Evolutionary conservation across 352 stramenopile genomes (phyloP).

Genomic region (Pythium angustatum): DNA sequence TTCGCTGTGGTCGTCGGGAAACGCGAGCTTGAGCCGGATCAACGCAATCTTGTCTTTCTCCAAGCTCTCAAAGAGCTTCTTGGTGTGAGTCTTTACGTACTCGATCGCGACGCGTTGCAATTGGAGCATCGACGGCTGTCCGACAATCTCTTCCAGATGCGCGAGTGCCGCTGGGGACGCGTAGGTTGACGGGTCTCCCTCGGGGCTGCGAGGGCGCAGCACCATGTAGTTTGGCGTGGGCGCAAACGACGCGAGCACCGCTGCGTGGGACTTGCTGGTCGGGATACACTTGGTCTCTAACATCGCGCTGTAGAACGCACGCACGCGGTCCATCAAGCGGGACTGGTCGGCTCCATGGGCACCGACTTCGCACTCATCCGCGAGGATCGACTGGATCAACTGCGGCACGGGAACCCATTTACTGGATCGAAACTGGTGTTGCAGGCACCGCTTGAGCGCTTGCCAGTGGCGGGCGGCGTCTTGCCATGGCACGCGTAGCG

Average conservation of each 20-base stretch:
- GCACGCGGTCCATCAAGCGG: conserved; percentile 24
- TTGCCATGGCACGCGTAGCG: conserved; percentile 15
- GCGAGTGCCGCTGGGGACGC: conserved; percentile 8
- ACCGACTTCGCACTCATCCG: conserved; percentile 5
- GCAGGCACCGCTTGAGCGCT: conserved; percentile 17
- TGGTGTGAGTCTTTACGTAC: conserved; percentile 15
- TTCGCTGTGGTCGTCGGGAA: conserved; percentile 28
- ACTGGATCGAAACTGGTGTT: conserved; percentile 25
- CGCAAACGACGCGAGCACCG: conserved; percentile 12
- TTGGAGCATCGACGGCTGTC: conserved; percentile 8
- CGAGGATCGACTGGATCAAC: conserved; percentile 11
- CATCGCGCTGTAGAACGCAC: conserved; percentile 26
- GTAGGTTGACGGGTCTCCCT: conserved; percentile 17
- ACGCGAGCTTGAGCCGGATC: conserved; percentile 32
- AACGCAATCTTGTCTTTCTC: conserved; percentile 39
- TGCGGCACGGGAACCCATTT: conserved; percentile 9
- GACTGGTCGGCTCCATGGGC: background rate
- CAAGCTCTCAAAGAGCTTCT: conserved; percentile 22
- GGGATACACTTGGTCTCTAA: conserved; percentile 28
- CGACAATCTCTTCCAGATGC: conserved; percentile 23
- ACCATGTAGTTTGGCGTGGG: conserved; percentile 14
- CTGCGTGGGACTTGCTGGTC: conserved; percentile 3
- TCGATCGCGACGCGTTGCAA: conserved; percentile 3
- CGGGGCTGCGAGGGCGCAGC: background rate
- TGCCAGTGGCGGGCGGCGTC: conserved; percentile 20